Evolutionary conservation across 164 flowering plant genomes (phyloP), one percentile per base, ranked within the genome.

Genomic region (Macadamia integrifolia): DNA sequence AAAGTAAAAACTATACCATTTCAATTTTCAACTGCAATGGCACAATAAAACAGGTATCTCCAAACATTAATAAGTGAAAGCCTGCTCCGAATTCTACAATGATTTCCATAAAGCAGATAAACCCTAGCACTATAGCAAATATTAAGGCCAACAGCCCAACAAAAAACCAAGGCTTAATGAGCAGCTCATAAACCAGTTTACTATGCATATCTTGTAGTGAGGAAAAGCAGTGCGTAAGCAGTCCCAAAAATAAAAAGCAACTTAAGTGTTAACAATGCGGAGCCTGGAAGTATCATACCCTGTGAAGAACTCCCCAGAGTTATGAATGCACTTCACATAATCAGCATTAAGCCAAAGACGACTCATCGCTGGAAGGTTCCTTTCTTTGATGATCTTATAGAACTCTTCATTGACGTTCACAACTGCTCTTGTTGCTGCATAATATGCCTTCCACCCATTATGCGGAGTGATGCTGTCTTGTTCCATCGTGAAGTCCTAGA

Each of bases 391-490:
- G 66, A 92, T 85, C 73, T 79, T 74, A 74, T 85, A 92, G 75
- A 94, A 92, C 49, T 88, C 86, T 48, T 85, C 76, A 81, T 94
- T 94, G 30, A 85, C 67, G 80, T 78, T 89, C 78, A 90, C 80
- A 76, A 94, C 74, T 7, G 95, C 93, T 80, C 93, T 90, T 57
- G 99, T 94, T 62, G 93, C 89, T 10, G 99, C 99, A 82, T 94
- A 94, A 74, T 94, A 92, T 52, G 94, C 89, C 80, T 95, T 95
- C 99, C 99, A 95, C 62, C 99, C 99, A 80, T 95, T 86, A 7
- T 68, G 74, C 64, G 99, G 99, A 1, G 73, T 86, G 53, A 94
- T 73, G 71, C 69, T 77, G 66, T 87, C 92, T 72, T 94, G 99
- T 72, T 94, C 99, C 83, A 85, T 35, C 0, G 97, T 89, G 78